These are phyloP conservation scores for Juglanconis juglandina DNA, from an alignment of 2,329 filamentous ascomycete species.

Conservation along the genomic window DNA sequence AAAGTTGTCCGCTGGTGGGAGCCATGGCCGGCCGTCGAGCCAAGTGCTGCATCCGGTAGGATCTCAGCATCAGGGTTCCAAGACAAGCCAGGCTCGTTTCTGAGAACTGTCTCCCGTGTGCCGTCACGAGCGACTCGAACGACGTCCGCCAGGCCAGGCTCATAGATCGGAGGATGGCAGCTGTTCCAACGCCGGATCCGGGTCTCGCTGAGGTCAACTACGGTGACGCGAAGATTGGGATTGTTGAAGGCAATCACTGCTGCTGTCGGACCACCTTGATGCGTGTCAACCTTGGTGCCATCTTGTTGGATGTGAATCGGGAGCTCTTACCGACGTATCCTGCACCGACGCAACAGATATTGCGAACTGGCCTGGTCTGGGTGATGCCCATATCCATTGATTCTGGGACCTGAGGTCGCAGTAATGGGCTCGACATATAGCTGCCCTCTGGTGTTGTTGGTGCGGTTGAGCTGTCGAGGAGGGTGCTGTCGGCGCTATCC, in stretches of 20 bases:
- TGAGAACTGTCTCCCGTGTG: constrained; percentile 40
- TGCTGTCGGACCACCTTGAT: constrained; percentile 67
- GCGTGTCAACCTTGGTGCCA: not conserved
- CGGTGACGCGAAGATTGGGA: constrained; percentile 66
- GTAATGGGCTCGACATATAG: constrained; percentile 38
- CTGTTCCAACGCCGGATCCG: constrained; percentile 74
- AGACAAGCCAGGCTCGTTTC: constrained; percentile 29
- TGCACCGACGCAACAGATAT: constrained; percentile 71
- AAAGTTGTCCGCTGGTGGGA: constrained; percentile 22
- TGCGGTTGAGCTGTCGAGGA: constrained; percentile 36
- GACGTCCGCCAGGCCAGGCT: constrained; percentile 67
- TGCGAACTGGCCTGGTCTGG: constrained; percentile 38
- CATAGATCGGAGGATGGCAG: constrained; percentile 69
- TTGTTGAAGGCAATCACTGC: constrained; percentile 73
- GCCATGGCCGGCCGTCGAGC: not conserved
- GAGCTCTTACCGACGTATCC: constrained; percentile 67
- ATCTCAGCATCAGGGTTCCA: not conserved
- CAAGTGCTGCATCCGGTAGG: not conserved
- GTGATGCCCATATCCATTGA: constrained; percentile 19
- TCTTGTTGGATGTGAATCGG: not conserved
- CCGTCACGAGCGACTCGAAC: constrained; percentile 63
- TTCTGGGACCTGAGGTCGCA: constrained; percentile 27
- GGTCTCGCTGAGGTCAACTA: constrained; percentile 66
- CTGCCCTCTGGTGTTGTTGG: constrained; percentile 44
- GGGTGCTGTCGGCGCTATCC: constrained; percentile 26